phyloP scores from a whole-genome alignment of 441 rosid genomes.

The Euphorbia schlechtendalii region DNA sequence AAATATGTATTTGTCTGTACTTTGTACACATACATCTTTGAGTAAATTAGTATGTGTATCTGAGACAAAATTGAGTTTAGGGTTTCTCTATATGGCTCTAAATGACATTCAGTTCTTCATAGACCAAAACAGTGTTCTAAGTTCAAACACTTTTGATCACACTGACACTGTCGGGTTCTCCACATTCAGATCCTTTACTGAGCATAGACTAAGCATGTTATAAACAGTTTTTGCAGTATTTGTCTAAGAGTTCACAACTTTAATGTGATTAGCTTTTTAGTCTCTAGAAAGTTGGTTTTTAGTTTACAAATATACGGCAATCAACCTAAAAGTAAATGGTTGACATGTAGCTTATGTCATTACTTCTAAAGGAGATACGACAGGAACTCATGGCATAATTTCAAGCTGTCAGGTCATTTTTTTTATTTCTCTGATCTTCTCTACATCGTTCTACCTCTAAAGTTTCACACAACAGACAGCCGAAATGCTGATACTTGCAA shows the following conservation, averaged over 20 bases:
- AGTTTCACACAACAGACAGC: neutral
- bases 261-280: too few species aligned
- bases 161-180: neutral
- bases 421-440: neutral
- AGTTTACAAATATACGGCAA: neutral
- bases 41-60: too few species aligned
- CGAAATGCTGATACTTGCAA: neutral
- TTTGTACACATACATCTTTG: too few species aligned
- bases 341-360: neutral
- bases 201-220: neutral
- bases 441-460: neutral
- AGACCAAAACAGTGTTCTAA: neutral
- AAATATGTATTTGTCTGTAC: neutral
- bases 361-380: neutral
- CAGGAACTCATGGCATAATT: neutral
- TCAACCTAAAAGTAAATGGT: neutral
- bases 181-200: neutral
- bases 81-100: neutral
- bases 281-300: too few species aligned
- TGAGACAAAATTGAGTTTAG: neutral
- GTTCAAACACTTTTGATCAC: conserved; percentile 1
- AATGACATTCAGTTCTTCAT: neutral
- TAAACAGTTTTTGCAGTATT: too few species aligned
- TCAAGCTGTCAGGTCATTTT: neutral
- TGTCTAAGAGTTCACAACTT: too few species aligned